Evolutionary conservation across 1,284 basidiomycete genomes (phyloP), one percentile per base, ranked within the genome.

Genomic region (Tylopilus orsonianus): DNA sequence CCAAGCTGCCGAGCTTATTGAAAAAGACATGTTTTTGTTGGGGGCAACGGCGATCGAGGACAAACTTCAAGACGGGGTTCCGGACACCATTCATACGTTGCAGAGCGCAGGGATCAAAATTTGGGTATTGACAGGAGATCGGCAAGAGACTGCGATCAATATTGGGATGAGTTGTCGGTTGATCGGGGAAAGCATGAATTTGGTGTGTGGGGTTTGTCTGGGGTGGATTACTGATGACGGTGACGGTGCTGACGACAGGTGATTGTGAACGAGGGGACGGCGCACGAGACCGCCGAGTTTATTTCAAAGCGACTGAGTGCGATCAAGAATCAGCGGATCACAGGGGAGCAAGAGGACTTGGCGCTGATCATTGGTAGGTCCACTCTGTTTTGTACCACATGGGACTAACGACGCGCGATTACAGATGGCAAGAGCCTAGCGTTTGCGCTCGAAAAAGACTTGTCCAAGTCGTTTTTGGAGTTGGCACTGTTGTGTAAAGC

Each of bases 51-150:
- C 97, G 6, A 96, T 99, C 58, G 97, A 99, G 69, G 97, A 99
- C 70, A 97, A 97, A 69, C 75, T 99, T 26, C 97, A 99, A 67
- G 97, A 99, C 47, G 97, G 97, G 37, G 97, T 99, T 0, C 97
- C 97, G 0, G 97, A 99, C 61, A 88, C 97, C 3, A 99, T 99
- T 50, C 94, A 98, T 65, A 98, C 94, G 2, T 71, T 99, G 34
- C 97, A 99, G 64, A 92, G 90, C 78, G 96, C 96, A 23, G 97
- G 97, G 0, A 98, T 99, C 73, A 98, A 98, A 85, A 87, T 99
- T 30, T 99, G 97, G 97, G 94, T 99, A 9, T 72, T 99, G 41
- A 99, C 97, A 1, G 97, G 97, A 2, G 97, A 99, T 70, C 77
- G 96, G 53, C 96, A 99, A 73, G 97, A 99, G 71, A 99, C 97